Evolutionary conservation across 768 basidiomycete species (phyloP).

Genomic region (Hirschioporus abietinus): DNA sequence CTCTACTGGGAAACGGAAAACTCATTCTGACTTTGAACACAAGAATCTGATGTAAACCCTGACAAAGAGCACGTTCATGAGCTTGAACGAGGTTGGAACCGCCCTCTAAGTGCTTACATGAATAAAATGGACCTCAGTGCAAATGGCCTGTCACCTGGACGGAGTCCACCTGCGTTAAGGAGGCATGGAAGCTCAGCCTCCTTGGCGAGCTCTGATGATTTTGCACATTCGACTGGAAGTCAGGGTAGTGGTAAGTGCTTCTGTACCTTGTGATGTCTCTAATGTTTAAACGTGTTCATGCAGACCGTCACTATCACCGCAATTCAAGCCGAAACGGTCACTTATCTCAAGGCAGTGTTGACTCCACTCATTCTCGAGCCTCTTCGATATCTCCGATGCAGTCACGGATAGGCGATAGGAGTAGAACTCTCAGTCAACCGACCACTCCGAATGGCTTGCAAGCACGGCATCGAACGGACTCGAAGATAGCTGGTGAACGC

Average conservation of each 20-base stretch:
- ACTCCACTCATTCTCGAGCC: background rate
- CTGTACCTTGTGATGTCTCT: background rate
- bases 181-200: conserved; percentile 37
- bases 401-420: conserved; percentile 16
- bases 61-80: conserved; percentile 31
- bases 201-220: conserved; percentile 36
- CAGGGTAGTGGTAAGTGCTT: background rate
- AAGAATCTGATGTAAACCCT: conserved; percentile 23
- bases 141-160: background rate
- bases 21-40: background rate
- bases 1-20: background rate
- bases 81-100: conserved; percentile 47
- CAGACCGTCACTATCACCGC: background rate
- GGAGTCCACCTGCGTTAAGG: conserved; percentile 9
- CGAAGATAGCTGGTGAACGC: background rate
- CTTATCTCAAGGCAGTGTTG: background rate
- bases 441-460: conserved; percentile 35
- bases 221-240: conserved; percentile 10
- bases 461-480: conserved; percentile 18
- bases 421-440: conserved; percentile 33
- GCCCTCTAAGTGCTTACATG: conserved; percentile 12
- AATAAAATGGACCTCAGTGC: conserved; percentile 1
- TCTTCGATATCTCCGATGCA: background rate
- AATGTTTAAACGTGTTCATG: background rate
- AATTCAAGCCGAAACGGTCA: background rate